Evolutionary conservation across 2,329 filamentous ascomycete genomes (phyloP).

Genomic region (Fusarium sublunatum): DNA sequence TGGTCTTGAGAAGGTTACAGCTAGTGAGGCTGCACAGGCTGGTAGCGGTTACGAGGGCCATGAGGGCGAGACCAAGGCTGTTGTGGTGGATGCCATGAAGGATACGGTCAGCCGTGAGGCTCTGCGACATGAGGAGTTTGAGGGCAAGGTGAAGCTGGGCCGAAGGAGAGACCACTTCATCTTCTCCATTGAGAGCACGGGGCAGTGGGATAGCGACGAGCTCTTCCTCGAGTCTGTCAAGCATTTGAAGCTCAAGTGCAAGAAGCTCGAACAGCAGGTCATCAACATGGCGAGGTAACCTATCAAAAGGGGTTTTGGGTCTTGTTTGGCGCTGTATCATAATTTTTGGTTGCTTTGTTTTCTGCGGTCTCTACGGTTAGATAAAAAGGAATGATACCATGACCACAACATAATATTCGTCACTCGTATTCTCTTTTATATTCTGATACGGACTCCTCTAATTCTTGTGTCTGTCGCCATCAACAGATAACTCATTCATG

Average conservation of each 20-base stretch:
- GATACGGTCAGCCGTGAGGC: constrained; percentile 96
- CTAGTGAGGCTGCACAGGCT: constrained; percentile 68
- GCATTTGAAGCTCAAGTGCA: constrained; percentile 86
- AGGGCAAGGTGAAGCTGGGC: constrained; percentile 94
- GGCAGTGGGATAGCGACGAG: constrained; percentile 93
- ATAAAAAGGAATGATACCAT: constrained; percentile 52
- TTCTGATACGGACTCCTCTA: constrained; percentile 50
- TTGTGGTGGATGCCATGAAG: constrained; percentile 87
- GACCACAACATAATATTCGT: constrained; percentile 41
- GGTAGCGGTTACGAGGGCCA: constrained; percentile 77
- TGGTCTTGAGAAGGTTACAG: constrained; percentile 76
- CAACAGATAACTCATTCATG: constrained; percentile 11
- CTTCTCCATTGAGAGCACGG: constrained; percentile 93
- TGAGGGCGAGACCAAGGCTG: constrained; percentile 85
- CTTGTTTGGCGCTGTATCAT: constrained; percentile 42
- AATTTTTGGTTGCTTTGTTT: constrained; percentile 35
- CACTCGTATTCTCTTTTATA: constrained; percentile 13
- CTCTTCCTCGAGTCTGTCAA: constrained; percentile 91
- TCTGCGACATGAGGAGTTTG: constrained; percentile 90
- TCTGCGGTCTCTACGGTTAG: constrained; percentile 46
- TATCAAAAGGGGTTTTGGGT: constrained; percentile 35
- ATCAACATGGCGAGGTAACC: constrained; percentile 68
- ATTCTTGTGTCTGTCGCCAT: constrained; percentile 17
- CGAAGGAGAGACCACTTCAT: constrained; percentile 96
- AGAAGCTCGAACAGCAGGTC: constrained; percentile 77